These are phyloP conservation scores for Globisporangium canariense DNA, from an alignment of 352 stramenopile species.

Conservation along the genomic window DNA sequence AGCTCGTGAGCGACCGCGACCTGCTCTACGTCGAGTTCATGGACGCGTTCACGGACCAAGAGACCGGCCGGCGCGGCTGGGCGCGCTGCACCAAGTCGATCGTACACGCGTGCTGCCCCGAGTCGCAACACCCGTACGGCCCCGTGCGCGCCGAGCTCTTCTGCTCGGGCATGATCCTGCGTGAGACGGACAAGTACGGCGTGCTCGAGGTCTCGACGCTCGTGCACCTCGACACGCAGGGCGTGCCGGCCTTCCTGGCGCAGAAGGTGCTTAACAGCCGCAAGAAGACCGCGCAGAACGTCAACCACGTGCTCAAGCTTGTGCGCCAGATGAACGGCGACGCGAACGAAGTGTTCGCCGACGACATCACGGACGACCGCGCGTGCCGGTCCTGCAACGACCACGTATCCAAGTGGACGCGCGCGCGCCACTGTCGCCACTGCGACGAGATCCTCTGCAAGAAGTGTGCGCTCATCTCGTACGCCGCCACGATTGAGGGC, in stretches of 20 bases:
- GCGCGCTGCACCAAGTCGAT: slow-evolving; percentile 62
- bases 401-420: slow-evolving; percentile 61
- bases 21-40: slow-evolving; percentile 63
- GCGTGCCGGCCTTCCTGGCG: slow-evolving; percentile 41
- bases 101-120: slow-evolving; percentile 55
- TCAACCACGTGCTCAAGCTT: slow-evolving; percentile 69
- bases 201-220: slow-evolving; percentile 58
- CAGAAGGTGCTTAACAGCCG: slow-evolving; percentile 39
- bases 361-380: slow-evolving; percentile 21
- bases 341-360: slow-evolving; percentile 14
- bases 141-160: slow-evolving; percentile 50
- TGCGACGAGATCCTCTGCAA: slow-evolving; percentile 66
- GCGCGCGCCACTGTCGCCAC: slow-evolving; percentile 54
- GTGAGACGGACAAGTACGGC: slow-evolving; percentile 51
- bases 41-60: slow-evolving; percentile 61
- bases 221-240: slow-evolving; percentile 47
- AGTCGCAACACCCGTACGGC: slow-evolving; percentile 51
- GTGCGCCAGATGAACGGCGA: slow-evolving; percentile 34
- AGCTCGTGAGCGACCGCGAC: slow-evolving; percentile 48
- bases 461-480: slow-evolving; percentile 51
- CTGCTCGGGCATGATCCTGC: slow-evolving; percentile 54
- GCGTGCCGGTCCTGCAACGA: slow-evolving; percentile 52
- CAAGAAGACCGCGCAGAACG: slow-evolving; percentile 43
- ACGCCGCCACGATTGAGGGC: slow-evolving; percentile 31
- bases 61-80: slow-evolving; percentile 57